Evolutionary conservation across 176 grass and related monocot genomes (phyloP), one percentile per base, ranked within the genome.

Genomic region (Hyparrhenia diplandra): DNA sequence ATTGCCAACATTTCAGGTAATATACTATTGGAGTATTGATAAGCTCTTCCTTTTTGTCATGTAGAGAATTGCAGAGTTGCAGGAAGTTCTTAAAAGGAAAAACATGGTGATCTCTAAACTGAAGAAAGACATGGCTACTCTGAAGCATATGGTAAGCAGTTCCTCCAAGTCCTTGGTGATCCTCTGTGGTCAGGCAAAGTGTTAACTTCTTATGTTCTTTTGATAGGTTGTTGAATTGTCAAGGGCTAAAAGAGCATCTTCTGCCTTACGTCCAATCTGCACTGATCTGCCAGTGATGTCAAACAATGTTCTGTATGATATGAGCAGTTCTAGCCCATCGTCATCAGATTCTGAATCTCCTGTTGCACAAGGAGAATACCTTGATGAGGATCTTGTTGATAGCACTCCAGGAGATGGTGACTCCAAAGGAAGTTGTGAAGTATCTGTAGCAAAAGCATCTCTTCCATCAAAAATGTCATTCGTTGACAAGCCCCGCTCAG

Each of bases 241-340:
- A 78, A 94, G 95, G 51, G 82, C 87, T 72, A 85, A 85, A 87
- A 84, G 92, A 80, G 28, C 39, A 78, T 91, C 88, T 69, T 89
- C 81, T 82, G 40, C 74, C 29, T 84, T 81, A 60, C 71, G n/a
- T 71, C 80, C 82, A 37, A 70, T 67, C 29, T 67, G 63, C 61
- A 71, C 64, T 69, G 84, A 81, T 63, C 62, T 85, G 69, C 92
- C 92, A 7, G 83, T 94, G 18, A 94, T 98, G 92, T 74, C 92
- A 78, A 91, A 87, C 71, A 98, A 98, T 85, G 71, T 92, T 81
- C 83, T 94, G 34, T 98, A 90, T 78, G 92, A 98, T 79, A 92
- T 92, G 88, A 92, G 88, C 62, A 89, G 88, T 49, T 87, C 30
- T 62, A 98, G 92, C 73, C 35, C 35, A 36, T 31, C 93, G 59